Evolutionary conservation across 2,329 filamentous ascomycete species (phyloP).

Genomic region (Epichloe bromicola): DNA sequence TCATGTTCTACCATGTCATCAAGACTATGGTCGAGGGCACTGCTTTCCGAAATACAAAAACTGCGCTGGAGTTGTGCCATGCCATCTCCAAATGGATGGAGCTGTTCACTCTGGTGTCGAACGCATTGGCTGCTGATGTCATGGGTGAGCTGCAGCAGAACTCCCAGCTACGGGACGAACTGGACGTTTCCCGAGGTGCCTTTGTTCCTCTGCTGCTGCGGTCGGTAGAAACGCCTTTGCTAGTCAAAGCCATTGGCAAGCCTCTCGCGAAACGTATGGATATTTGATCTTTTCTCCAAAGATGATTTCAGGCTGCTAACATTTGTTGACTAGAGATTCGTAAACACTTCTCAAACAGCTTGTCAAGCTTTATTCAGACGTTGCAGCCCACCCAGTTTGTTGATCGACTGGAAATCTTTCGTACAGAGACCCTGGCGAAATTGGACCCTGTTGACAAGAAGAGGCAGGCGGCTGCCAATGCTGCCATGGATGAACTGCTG

Average conservation of each 20-base stretch:
- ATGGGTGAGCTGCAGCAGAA: conserved; percentile 32
- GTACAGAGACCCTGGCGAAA: conserved; percentile 40
- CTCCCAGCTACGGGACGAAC: conserved; percentile 38
- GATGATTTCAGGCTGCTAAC: background rate
- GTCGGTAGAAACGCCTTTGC: conserved; percentile 44
- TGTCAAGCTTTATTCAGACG: conserved; percentile 43
- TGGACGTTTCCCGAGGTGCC: conserved; percentile 47
- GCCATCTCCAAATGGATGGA: conserved; percentile 46
- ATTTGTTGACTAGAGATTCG: conserved; percentile 25
- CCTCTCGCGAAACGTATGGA: conserved; percentile 37
- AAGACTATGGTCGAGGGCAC: conserved; percentile 59
- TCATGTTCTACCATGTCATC: conserved; percentile 84
- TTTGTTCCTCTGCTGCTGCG: conserved; percentile 51
- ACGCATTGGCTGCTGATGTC: conserved; percentile 34
- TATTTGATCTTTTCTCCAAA: background rate
- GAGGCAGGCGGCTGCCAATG: conserved; percentile 32
- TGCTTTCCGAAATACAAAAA: conserved; percentile 31
- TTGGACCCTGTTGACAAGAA: conserved; percentile 43
- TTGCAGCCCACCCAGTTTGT: conserved; percentile 43
- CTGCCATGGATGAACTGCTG: conserved; percentile 42
- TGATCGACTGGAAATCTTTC: conserved; percentile 42
- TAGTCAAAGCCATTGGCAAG: conserved; percentile 40
- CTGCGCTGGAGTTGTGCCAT: conserved; percentile 37
- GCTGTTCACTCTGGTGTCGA: conserved; percentile 38
- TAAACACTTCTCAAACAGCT: conserved; percentile 34